These are phyloP conservation scores for Boletus rubroflammeus DNA, from an alignment of 768 basidiomycete species.

Conservation along the genomic window DNA sequence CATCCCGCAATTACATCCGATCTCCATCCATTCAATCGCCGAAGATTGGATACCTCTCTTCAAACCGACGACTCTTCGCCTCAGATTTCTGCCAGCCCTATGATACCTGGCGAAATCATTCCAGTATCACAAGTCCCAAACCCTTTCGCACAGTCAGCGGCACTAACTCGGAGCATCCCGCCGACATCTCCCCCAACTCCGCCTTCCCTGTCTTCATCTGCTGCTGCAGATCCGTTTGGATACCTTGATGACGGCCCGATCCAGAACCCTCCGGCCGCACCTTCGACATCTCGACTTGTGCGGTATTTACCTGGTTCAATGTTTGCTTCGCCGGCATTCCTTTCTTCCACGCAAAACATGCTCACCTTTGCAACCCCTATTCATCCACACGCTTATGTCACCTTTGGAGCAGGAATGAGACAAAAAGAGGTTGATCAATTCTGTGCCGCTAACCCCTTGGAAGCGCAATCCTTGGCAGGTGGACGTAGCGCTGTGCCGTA, in stretches of 20 bases:
- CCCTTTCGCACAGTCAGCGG: neutral
- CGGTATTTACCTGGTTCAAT: slow-evolving; percentile 29
- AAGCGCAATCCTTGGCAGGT: slow-evolving; percentile 51
- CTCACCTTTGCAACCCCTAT: slow-evolving; percentile 54
- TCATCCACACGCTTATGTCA: slow-evolving; percentile 72
- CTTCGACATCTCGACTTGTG: slow-evolving; percentile 24
- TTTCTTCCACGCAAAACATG: slow-evolving; percentile 36
- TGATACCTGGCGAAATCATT: neutral
- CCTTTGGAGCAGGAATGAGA: slow-evolving; percentile 81
- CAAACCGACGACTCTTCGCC: neutral
- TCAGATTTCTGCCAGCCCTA: neutral
- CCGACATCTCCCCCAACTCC: slow-evolving; percentile 3
- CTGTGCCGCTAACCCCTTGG: slow-evolving; percentile 65
- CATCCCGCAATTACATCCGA: slow-evolving; percentile 13
- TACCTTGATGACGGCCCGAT: slow-evolving; percentile 45
- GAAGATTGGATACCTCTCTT: slow-evolving; percentile 12
- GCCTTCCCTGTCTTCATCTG: slow-evolving; percentile 4
- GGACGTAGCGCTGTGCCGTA: slow-evolving; percentile 62
- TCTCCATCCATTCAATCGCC: slow-evolving; percentile 21
- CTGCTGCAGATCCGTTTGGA: slow-evolving; percentile 53
- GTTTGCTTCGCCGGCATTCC: slow-evolving; percentile 34
- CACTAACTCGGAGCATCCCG: neutral
- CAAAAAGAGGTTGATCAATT: slow-evolving; percentile 83
- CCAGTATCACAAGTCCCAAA: neutral
- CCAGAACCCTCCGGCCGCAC: slow-evolving; percentile 22